Conservation (phyloP, 2,329 filamentous ascomycete genomes). For the Zopfia rhizophila region DNA sequence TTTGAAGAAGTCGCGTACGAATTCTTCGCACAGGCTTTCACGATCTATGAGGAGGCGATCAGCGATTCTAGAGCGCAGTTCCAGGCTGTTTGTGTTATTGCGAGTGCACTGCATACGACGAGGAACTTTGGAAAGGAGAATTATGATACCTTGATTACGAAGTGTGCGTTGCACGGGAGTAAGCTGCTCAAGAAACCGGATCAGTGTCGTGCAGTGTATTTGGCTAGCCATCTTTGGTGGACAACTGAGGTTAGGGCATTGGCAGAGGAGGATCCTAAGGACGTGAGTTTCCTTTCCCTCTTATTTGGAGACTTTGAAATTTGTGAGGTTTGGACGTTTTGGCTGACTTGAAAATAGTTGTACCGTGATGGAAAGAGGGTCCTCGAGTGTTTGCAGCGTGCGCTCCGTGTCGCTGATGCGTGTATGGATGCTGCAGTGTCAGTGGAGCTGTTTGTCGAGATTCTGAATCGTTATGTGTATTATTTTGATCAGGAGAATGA, state of each 20-base stretch:
- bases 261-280: constrained; percentile 82
- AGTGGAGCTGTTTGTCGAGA: constrained; percentile 98
- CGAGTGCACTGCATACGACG: constrained; percentile 86
- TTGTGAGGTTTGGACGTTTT: background rate
- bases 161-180: constrained; percentile 94
- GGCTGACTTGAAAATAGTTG: constrained; percentile 61
- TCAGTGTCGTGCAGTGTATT: constrained; percentile 94
- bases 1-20: constrained; percentile 98
- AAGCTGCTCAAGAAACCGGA: constrained; percentile 98
- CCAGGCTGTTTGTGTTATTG: constrained; percentile 95
- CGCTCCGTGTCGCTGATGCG: constrained; percentile 93
- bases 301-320: background rate
- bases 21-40: constrained; percentile 98
- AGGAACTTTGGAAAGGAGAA: constrained; percentile 95
- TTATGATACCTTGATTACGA: constrained; percentile 98
- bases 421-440: constrained; percentile 99
- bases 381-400: constrained; percentile 93
- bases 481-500: constrained; percentile 99
- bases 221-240: constrained; percentile 99
- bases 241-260: constrained; percentile 82
- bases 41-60: constrained; percentile 95
- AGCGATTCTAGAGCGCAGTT: constrained; percentile 97
- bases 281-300: constrained; percentile 66
- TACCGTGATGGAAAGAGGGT: constrained; percentile 98
- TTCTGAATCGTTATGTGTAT: constrained; percentile 97